Conservation (phyloP, 208 protist species). For the Leishmania martiniquensis region DNA sequence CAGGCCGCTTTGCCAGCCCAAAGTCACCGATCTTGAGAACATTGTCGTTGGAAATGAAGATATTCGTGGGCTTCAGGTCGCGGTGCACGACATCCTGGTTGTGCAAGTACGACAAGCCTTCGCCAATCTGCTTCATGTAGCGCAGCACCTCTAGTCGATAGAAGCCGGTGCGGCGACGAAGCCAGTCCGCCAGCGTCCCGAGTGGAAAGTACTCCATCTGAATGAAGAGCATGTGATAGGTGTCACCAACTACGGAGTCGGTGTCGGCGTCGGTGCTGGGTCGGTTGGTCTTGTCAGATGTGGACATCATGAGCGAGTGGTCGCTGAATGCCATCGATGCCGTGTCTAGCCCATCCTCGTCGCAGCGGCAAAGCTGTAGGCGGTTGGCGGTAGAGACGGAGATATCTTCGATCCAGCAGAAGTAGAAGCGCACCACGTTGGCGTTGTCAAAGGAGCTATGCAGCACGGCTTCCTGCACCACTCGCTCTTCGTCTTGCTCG, state of each 20-base stretch:
- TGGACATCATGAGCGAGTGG: slow-evolving; percentile 21
- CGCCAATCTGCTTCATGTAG: slow-evolving; percentile 67
- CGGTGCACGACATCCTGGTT: slow-evolving; percentile 76
- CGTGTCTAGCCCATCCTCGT: slow-evolving; percentile 55
- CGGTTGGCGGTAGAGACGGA: slow-evolving; percentile 41
- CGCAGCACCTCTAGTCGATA: slow-evolving; percentile 64
- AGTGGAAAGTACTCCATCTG: slow-evolving; percentile 86
- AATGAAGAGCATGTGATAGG: slow-evolving; percentile 81
- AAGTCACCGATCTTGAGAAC: slow-evolving; percentile 90
- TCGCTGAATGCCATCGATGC: slow-evolving; percentile 29
- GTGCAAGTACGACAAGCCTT: slow-evolving; percentile 78
- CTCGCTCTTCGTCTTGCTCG: slow-evolving; percentile 58
- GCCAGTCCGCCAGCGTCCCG: slow-evolving; percentile 74
- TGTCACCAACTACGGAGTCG: slow-evolving; percentile 14
- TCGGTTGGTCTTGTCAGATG: not conserved
- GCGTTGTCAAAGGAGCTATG: slow-evolving; percentile 83
- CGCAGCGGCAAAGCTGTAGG: slow-evolving; percentile 50
- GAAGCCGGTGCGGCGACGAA: slow-evolving; percentile 50
- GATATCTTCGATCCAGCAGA: slow-evolving; percentile 84
- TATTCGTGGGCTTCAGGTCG: slow-evolving; percentile 88
- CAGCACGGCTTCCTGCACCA: slow-evolving; percentile 76
- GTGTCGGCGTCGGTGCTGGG: slow-evolving; percentile 1
- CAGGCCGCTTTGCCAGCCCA: slow-evolving; percentile 70
- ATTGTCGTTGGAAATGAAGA: slow-evolving; percentile 64
- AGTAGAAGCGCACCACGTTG: slow-evolving; percentile 87